Conservation (phyloP, 129 eudicot genomes). For the Arctium minus region DNA sequence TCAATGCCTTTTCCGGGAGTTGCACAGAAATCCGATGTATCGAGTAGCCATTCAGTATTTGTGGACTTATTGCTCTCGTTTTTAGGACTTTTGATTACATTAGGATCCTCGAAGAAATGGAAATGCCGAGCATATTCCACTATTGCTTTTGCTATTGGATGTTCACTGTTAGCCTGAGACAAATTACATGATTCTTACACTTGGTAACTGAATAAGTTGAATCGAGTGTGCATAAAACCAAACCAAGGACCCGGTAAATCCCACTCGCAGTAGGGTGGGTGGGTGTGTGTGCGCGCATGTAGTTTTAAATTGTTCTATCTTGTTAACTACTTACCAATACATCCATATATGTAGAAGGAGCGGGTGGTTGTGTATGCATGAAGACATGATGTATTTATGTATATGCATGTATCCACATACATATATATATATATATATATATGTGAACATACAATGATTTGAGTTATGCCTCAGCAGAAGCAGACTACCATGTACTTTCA, state of each 20-base stretch:
- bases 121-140: constrained; percentile 77
- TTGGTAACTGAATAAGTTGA: not conserved
- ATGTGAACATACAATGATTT: not conserved
- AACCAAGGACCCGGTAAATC: not conserved
- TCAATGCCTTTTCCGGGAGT: constrained; percentile 85
- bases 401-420: too few species aligned
- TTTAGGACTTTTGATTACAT: constrained; percentile 35
- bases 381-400: too few species aligned
- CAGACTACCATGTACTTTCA: not conserved
- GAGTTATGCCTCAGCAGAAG: not conserved
- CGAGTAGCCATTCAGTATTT: constrained; percentile 77
- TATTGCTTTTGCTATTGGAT: constrained; percentile 86
- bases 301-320: too few species aligned
- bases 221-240: not conserved
- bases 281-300: too few species aligned
- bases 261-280: not conserved
- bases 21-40: constrained; percentile 61
- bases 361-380: too few species aligned
- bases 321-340: too few species aligned
- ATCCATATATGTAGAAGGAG: too few species aligned
- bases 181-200: not conserved
- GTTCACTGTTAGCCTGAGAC: constrained; percentile 83
- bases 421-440: too few species aligned
- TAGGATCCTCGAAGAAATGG: constrained; percentile 76
- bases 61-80: constrained; percentile 18